A percentile compares a stretch with the other conserved stretches of the same genome.
phyloP scores from a whole-genome alignment of 2,329 filamentous ascomycete species.

The Xylariaceae sp. region DNA sequence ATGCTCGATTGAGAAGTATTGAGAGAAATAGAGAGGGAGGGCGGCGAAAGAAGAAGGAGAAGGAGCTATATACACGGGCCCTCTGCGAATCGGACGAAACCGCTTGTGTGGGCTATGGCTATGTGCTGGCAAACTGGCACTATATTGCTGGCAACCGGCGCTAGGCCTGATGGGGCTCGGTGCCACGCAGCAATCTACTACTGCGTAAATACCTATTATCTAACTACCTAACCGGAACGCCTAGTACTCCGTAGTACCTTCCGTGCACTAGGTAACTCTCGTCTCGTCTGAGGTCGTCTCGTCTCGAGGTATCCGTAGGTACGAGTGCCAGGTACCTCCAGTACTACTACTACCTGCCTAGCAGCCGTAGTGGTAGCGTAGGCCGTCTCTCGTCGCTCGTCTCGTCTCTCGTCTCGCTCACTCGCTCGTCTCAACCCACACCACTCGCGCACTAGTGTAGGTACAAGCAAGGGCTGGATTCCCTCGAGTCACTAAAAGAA shows the following conservation, averaged over 20 bases:
- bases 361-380: too few species aligned
- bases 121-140: background rate
- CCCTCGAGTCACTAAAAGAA: too few species aligned
- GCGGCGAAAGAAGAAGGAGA: background rate
- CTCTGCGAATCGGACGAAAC: background rate
- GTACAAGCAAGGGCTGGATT: background rate
- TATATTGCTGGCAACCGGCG: background rate
- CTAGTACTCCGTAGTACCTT: background rate
- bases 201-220: background rate
- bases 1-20: background rate
- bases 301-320: too few species aligned
- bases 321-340: background rate
- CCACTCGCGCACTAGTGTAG: background rate
- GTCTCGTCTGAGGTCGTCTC: background rate
- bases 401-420: background rate
- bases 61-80: background rate
- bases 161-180: background rate
- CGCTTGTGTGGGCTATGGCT: background rate
- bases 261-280: background rate
- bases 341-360: background rate
- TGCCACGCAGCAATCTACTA: background rate
- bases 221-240: background rate
- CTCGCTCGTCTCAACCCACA: background rate
- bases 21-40: background rate
- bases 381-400: too few species aligned